A percentile compares a stretch with the other conserved stretches of the same genome.
These are phyloP conservation scores for Nicotiana noctiflora DNA, from an alignment of 257 asterid species.

Conservation along the genomic window DNA sequence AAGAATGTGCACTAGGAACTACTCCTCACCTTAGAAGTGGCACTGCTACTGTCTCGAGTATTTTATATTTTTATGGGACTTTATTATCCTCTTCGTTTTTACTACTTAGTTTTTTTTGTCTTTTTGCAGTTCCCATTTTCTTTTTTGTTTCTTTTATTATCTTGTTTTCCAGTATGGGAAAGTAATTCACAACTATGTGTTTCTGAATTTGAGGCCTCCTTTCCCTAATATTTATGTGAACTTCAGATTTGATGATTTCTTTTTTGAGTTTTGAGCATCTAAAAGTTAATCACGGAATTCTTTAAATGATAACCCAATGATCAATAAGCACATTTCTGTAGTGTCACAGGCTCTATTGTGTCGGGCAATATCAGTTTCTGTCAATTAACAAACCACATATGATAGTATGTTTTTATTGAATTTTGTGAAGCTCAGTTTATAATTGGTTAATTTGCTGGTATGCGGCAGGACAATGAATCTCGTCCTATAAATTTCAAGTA, in stretches of 20 bases:
- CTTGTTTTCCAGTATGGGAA: background rate
- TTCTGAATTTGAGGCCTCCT: background rate
- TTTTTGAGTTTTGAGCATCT: too few species aligned
- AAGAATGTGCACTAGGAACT: conserved; percentile 54
- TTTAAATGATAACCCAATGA: too few species aligned
- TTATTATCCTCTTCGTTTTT: background rate
- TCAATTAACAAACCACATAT: background rate
- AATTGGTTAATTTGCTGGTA: background rate
- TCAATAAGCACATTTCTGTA: background rate
- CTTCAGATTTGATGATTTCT: background rate
- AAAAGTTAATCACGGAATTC: too few species aligned
- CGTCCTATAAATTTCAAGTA: background rate
- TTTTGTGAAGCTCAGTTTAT: background rate
- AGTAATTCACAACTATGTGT: background rate
- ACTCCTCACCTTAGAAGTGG: conserved; percentile 25
- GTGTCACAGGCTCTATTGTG: background rate
- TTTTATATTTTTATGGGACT: background rate
- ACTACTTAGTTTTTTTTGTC: background rate
- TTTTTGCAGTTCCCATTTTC: background rate
- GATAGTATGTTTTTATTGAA: background rate
- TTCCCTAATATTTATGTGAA: background rate
- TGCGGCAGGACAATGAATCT: background rate
- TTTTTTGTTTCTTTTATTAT: background rate
- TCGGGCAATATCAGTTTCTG: background rate
- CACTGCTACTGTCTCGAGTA: background rate